phyloP scores from a whole-genome alignment of 106 monocot species.

The Dioscorea alata region DNA sequence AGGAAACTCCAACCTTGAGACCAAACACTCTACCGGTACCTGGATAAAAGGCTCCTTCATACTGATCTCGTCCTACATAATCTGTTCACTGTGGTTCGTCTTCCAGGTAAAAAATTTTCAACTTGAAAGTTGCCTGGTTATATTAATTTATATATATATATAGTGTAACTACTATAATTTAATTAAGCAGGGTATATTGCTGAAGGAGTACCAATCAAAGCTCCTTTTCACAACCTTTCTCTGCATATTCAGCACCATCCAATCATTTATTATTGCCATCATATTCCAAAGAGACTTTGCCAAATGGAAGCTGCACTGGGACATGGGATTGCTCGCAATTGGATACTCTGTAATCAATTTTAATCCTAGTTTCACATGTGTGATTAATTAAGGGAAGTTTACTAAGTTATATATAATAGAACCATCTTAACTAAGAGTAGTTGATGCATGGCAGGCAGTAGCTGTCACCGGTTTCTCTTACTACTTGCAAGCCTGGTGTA shows the following conservation, averaged over 20 bases:
- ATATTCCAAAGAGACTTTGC: constrained; percentile 31
- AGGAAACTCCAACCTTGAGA: neutral
- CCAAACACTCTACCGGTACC: constrained; percentile 6
- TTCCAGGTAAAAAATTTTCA: constrained; percentile 31
- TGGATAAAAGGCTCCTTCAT: constrained; percentile 18
- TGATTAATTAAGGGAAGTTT: too few species aligned
- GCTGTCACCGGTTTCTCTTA: constrained; percentile 24
- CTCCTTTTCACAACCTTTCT: constrained; percentile 30
- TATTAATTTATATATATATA: too few species aligned
- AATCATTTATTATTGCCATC: constrained; percentile 28
- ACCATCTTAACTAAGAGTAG: neutral
- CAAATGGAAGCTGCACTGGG: constrained; percentile 29
- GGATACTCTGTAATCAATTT: constrained; percentile 28
- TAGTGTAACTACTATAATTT: too few species aligned
- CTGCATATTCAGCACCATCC: constrained; percentile 31
- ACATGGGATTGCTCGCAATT: constrained; percentile 27
- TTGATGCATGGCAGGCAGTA: constrained; percentile 24
- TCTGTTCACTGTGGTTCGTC: constrained; percentile 21
- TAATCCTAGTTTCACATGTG: neutral
- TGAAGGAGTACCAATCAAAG: constrained; percentile 37
- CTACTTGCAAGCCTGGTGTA: constrained; percentile 46
- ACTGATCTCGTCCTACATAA: constrained; percentile 7
- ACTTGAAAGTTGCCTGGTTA: too few species aligned
- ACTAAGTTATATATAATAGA: too few species aligned
- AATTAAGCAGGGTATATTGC: neutral